Percentiles rank a stretch among this genome's conserved stretches.
Conservation (phyloP, 148 eudicot species). For the Agrostemma githago region DNA sequence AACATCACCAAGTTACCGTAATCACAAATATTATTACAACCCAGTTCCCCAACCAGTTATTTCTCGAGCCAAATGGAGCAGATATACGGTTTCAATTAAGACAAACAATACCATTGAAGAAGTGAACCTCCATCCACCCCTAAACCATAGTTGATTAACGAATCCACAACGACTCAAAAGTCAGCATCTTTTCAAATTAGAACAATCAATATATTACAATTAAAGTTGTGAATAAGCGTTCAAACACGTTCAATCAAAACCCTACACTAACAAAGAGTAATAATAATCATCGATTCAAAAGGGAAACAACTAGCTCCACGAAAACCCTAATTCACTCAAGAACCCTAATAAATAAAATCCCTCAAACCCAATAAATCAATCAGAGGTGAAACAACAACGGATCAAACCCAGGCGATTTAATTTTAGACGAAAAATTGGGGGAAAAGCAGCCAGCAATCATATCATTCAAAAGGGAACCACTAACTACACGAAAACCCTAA, state of each 20-base stretch:
- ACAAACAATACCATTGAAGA: background rate
- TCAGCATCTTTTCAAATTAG: background rate
- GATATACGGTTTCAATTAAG: background rate
- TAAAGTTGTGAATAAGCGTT: background rate
- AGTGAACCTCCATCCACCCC: background rate
- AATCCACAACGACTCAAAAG: background rate
- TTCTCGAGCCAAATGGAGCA: background rate
- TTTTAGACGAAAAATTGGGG: background rate
- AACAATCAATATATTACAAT: background rate
- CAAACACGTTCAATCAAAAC: too few species aligned
- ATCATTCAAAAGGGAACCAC: too few species aligned
- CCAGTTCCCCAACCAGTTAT: too few species aligned
- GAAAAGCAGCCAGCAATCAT: too few species aligned
- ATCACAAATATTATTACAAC: too few species aligned
- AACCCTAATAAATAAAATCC: background rate
- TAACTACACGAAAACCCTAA: too few species aligned
- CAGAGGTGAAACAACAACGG: too few species aligned
- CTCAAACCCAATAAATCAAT: too few species aligned
- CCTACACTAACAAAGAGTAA: too few species aligned
- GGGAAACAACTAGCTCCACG: too few species aligned
- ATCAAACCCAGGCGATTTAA: background rate
- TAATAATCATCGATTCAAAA: background rate
- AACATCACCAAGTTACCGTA: too few species aligned
- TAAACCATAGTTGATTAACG: background rate
- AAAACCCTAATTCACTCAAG: too few species aligned